A percentile compares a stretch with the other conserved stretches of the same genome.
phyloP scores from a whole-genome alignment of 306 rosid genomes.

The Trifolium repens region DNA sequence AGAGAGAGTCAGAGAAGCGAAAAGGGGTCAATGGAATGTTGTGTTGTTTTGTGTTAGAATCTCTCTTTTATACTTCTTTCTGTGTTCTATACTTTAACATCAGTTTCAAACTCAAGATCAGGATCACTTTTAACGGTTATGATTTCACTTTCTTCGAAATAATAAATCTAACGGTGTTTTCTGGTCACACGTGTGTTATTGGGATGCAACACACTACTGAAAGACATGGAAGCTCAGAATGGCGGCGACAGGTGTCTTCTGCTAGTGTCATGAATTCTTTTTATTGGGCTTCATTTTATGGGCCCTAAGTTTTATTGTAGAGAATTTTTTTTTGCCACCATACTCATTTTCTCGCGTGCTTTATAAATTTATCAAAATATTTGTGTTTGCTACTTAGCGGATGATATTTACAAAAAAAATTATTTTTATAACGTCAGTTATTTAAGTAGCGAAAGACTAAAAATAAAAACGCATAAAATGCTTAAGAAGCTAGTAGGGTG shows the following conservation, averaged over 20 bases:
- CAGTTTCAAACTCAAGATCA: conserved; percentile 23
- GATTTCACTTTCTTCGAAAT: neutral
- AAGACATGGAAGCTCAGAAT: conserved; percentile 4
- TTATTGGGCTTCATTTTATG: neutral
- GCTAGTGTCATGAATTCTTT: neutral
- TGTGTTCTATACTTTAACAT: neutral
- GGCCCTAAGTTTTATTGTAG: neutral
- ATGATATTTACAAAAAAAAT: too few relatives aligned
- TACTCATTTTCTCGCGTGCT: too few relatives aligned
- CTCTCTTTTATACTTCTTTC: conserved; percentile 5
- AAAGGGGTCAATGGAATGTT: conserved; percentile 41
- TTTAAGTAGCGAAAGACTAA: too few relatives aligned
- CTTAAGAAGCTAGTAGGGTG: too few relatives aligned
- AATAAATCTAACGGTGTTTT: fast-evolving
- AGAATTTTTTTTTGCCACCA: too few relatives aligned
- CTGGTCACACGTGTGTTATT: neutral
- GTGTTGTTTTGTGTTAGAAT: conserved; percentile 14
- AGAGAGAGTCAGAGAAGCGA: conserved; percentile 41
- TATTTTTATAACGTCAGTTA: too few relatives aligned
- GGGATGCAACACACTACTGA: neutral
- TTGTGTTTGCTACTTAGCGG: too few relatives aligned
- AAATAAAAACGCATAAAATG: too few relatives aligned
- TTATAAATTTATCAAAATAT: too few relatives aligned
- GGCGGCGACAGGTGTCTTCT: conserved; percentile 28
- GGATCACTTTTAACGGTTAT: conserved; percentile 2